Conservation (phyloP, 1,284 basidiomycete genomes). For the Irpex sp. region DNA sequence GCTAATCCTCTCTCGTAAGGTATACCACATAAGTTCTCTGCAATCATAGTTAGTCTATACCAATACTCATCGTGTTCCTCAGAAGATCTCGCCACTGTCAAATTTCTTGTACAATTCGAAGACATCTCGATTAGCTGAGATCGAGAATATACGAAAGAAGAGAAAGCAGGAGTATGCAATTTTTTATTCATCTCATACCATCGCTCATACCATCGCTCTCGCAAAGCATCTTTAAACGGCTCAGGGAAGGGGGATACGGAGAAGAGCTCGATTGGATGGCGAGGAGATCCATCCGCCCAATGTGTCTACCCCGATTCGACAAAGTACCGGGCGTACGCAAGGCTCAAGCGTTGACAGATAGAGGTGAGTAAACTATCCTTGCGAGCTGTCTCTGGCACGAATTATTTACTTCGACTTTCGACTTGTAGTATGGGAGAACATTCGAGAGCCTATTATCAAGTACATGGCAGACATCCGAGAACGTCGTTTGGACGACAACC, state of each 20-base stretch:
- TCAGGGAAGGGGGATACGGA: background rate
- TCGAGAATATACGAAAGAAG: background rate
- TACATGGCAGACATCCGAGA: background rate
- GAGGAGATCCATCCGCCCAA: no score
- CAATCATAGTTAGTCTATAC: no score
- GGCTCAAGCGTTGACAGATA: background rate
- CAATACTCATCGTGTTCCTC: no score
- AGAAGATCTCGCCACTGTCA: no score
- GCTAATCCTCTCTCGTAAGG: no score
- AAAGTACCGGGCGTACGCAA: background rate
- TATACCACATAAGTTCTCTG: no score
- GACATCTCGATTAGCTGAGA: no score
- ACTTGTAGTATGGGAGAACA: conserved; percentile 2
- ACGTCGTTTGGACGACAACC: background rate
- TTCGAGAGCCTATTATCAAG: background rate
- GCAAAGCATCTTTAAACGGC: background rate
- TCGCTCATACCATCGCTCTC: background rate
- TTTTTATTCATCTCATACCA: background rate
- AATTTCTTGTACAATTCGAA: no score
- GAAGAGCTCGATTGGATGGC: background rate
- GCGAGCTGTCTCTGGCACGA: no score
- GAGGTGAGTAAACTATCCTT: background rate
- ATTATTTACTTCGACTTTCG: background rate
- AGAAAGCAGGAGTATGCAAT: background rate
- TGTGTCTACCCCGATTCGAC: background rate